These are phyloP conservation scores for Caryopteris hybrid DNA, from an alignment of 305 asterid genomes.

Conservation along the genomic window DNA sequence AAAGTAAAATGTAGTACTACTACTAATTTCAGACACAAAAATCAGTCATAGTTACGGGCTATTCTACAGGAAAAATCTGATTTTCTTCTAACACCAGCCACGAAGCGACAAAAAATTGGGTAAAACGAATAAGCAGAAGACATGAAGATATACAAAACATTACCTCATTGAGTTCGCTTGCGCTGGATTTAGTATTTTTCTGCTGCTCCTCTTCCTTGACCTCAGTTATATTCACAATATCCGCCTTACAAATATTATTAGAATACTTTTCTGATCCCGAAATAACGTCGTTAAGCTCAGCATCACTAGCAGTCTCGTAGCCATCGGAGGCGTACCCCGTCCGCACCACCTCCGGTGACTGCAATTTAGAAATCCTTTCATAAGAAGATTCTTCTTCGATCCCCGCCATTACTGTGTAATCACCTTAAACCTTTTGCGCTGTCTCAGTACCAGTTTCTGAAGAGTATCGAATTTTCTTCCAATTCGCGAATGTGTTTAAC, in stretches of 20 bases:
- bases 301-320: conserved; percentile 87
- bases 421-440: too few relatives aligned
- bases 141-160: not conserved
- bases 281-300: conserved; percentile 49
- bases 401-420: conserved; percentile 82
- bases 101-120: too few relatives aligned
- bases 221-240: too few relatives aligned
- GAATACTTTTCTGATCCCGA: conserved; percentile 21
- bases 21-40: too few relatives aligned
- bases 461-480: too few relatives aligned
- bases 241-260: conserved; percentile 15
- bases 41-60: too few relatives aligned
- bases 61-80: too few relatives aligned
- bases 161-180: conserved; percentile 45
- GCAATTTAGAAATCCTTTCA: conserved; percentile 18
- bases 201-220: conserved; percentile 21
- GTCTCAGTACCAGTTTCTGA: too few relatives aligned
- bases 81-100: too few relatives aligned
- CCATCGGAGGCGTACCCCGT: conserved; percentile 66
- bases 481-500: too few relatives aligned
- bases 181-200: conserved; percentile 12
- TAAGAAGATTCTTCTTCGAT: conserved; percentile 45
- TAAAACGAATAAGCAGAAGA: too few relatives aligned
- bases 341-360: conserved; percentile 21
- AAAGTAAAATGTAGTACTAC: too few relatives aligned